These are phyloP conservation scores for Cucumis melo DNA, from an alignment of 306 rosid genomes.

Conservation along the genomic window DNA sequence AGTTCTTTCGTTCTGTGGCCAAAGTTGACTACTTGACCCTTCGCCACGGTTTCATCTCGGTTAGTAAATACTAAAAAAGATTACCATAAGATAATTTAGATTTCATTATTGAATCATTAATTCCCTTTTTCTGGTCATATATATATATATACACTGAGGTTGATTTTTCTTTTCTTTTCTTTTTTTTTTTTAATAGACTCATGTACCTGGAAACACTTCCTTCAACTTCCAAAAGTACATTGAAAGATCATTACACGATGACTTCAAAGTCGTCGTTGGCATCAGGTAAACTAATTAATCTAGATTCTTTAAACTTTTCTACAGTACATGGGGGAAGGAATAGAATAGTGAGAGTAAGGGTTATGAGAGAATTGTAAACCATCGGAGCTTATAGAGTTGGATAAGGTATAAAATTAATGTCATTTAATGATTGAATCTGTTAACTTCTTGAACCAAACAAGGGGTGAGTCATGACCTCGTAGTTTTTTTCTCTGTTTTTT, in stretches of 20 bases:
- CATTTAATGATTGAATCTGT: too few relatives aligned
- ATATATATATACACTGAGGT: too few relatives aligned
- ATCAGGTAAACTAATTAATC: slow-evolving; percentile 23
- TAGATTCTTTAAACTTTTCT: neutral
- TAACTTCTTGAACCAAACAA: too few relatives aligned
- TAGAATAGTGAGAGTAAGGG: too few relatives aligned
- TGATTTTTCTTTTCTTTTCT: too few relatives aligned
- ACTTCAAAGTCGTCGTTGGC: slow-evolving; percentile 43
- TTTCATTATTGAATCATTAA: neutral
- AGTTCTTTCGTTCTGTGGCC: slow-evolving; percentile 44
- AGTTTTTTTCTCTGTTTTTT: too few relatives aligned
- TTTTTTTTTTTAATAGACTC: slow-evolving; percentile 20
- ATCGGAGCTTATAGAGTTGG: too few relatives aligned
- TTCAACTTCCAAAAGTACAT: slow-evolving; percentile 43
- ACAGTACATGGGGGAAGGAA: too few relatives aligned
- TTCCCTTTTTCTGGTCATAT: too few relatives aligned
- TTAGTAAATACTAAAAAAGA: slow-evolving; percentile 1
- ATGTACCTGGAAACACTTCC: slow-evolving; percentile 19
- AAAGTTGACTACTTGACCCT: slow-evolving; percentile 45
- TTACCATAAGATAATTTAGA: neutral
- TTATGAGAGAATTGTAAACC: too few relatives aligned
- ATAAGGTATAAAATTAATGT: too few relatives aligned
- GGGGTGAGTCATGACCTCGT: too few relatives aligned
- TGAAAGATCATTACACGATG: slow-evolving; percentile 39
- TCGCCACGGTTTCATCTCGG: slow-evolving; percentile 48